phyloP scores from a whole-genome alignment of 2,329 filamentous ascomycete species.

The Mollisia scopiformis region DNA sequence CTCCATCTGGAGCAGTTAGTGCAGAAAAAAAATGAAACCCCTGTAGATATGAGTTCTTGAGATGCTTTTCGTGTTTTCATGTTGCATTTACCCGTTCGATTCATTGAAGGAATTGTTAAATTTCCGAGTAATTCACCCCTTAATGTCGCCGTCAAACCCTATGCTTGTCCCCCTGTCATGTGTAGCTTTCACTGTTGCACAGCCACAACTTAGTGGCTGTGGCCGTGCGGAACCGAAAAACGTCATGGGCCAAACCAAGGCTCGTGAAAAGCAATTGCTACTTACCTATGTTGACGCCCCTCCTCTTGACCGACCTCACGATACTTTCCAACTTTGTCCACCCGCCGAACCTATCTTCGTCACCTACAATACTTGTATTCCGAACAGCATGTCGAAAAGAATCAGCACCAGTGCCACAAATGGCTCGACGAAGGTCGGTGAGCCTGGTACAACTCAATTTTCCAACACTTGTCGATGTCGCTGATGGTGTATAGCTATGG shows the following conservation, averaged over 20 bases:
- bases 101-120: neutral
- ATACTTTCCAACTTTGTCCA: neutral
- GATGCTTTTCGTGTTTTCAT: neutral
- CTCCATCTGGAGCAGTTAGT: neutral
- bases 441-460: slow-evolving; percentile 41
- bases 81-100: no score
- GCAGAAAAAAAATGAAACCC: neutral
- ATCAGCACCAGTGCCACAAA: slow-evolving; percentile 51
- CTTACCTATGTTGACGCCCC: neutral
- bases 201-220: neutral
- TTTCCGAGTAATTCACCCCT: no score
- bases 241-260: slow-evolving; percentile 2
- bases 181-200: no score
- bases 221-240: neutral
- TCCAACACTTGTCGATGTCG: neutral
- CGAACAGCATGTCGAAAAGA: slow-evolving; percentile 65
- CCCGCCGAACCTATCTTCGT: neutral
- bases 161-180: no score
- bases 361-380: neutral
- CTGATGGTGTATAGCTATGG: slow-evolving; percentile 51
- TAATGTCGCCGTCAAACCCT: no score
- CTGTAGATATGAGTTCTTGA: neutral
- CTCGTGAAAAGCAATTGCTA: neutral
- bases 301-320: neutral
- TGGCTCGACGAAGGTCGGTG: slow-evolving; percentile 49